A percentile compares a stretch with the other conserved stretches of the same genome.
These are phyloP conservation scores for Apophysomyces ossiformis DNA, from an alignment of 371 early-diverging fungal species.

Conservation along the genomic window DNA sequence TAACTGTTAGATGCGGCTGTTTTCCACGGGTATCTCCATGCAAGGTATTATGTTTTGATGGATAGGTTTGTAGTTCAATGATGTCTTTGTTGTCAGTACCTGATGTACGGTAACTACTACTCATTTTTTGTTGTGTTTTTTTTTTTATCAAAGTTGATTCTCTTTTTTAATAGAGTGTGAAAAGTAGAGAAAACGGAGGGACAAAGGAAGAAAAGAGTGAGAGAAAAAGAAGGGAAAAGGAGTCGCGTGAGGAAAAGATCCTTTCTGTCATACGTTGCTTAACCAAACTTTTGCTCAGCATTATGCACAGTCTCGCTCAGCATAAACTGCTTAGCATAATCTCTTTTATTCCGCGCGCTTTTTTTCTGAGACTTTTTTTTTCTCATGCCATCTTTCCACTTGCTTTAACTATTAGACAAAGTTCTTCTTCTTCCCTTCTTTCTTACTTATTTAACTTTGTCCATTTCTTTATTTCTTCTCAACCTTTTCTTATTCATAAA, in stretches of 20 bases:
- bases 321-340: constrained; percentile 14
- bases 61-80: background rate
- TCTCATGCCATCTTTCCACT: constrained; percentile 10
- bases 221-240: constrained; percentile 6
- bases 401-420: background rate
- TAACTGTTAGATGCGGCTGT: constrained; percentile 1
- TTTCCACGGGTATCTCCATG: background rate
- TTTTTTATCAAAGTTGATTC: background rate
- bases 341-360: constrained; percentile 9
- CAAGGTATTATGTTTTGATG: background rate
- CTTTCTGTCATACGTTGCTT: constrained; percentile 3
- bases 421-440: constrained; percentile 15
- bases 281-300: constrained; percentile 17
- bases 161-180: constrained; percentile 4
- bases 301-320: constrained; percentile 9
- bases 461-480: background rate
- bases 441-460: constrained; percentile 13
- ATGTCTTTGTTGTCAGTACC: background rate
- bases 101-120: constrained; percentile 2
- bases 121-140: background rate
- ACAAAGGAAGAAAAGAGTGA: constrained; percentile 14
- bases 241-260: constrained; percentile 1
- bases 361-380: background rate
- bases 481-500: constrained; percentile 5
- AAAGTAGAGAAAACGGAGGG: constrained; percentile 7